These are phyloP conservation scores for Linum tenue DNA, from an alignment of 345 rosid genomes.

Conservation along the genomic window DNA sequence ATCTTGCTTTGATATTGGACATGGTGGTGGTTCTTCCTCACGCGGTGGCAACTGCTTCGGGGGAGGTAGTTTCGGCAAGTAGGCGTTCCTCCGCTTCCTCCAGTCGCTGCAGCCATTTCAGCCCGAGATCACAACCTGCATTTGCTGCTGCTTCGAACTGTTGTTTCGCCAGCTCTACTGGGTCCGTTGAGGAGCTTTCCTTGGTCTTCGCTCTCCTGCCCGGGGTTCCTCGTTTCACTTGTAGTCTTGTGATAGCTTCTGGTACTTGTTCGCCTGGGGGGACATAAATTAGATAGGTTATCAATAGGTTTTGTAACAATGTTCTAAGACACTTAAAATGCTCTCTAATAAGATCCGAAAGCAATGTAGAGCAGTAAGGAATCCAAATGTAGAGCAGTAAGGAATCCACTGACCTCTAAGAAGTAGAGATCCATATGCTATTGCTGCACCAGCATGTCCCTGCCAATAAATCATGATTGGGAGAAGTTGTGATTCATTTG, in stretches of 20 bases:
- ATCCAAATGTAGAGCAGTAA: not conserved
- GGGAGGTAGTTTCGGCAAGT: constrained; percentile 15
- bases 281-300: not conserved
- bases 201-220: constrained; percentile 19
- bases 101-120: constrained; percentile 65
- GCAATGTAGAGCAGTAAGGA: not conserved
- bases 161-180: constrained; percentile 57
- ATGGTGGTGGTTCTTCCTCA: not conserved
- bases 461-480: not conserved
- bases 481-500: not conserved
- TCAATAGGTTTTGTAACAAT: too few relatives aligned
- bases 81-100: constrained; percentile 74
- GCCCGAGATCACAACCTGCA: constrained; percentile 66
- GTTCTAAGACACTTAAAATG: not conserved
- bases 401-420: not conserved
- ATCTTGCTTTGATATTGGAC: not conserved
- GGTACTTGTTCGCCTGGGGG: not conserved
- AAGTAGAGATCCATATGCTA: constrained; percentile 6
- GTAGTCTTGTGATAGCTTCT: not conserved
- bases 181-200: constrained; percentile 22
- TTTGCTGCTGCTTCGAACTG: constrained; percentile 70
- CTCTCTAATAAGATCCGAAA: not conserved
- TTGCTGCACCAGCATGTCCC: constrained; percentile 7
- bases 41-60: not conserved
- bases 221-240: not conserved